phyloP scores from a whole-genome alignment of 495 filamentous ascomycete genomes.

The Friedmanniomyces simplex region DNA sequence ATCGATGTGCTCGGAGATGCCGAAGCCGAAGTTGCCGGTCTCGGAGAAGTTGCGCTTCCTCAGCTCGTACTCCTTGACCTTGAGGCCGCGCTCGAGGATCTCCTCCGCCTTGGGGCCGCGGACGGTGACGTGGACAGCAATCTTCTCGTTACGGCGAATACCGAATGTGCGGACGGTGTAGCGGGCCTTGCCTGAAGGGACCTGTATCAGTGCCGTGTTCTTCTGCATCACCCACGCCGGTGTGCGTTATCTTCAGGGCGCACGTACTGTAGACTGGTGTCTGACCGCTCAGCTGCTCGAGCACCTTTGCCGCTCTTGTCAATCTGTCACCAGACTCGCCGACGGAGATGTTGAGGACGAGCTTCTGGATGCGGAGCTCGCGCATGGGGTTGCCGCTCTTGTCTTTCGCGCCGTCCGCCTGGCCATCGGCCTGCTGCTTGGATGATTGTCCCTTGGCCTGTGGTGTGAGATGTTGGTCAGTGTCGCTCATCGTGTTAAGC shows the following conservation, averaged over 20 bases:
- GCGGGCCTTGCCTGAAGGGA: conserved; percentile 79
- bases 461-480: neutral
- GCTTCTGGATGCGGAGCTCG: conserved; percentile 99
- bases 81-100: conserved; percentile 98
- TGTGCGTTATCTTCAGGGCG: neutral
- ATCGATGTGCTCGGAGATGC: conserved; percentile 99
- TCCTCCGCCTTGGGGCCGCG: conserved; percentile 99
- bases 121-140: conserved; percentile 98
- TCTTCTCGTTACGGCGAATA: conserved; percentile 99
- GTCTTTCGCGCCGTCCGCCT: conserved; percentile 16
- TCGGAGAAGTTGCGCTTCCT: conserved; percentile 98
- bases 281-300: conserved; percentile 98
- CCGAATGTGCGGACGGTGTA: conserved; percentile 99
- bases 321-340: conserved; percentile 99
- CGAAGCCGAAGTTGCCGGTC: conserved; percentile 99
- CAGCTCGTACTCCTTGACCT: conserved; percentile 99
- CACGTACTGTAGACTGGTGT: conserved; percentile 93
- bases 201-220: neutral
- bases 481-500: neutral
- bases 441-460: conserved; percentile 23
- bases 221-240: too few species aligned
- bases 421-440: conserved; percentile 19
- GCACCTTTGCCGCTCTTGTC: conserved; percentile 98
- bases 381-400: conserved; percentile 93
- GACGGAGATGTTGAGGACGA: conserved; percentile 99